A percentile compares a stretch with the other conserved stretches of the same genome.
These are phyloP conservation scores for Didymella pinodella DNA, from an alignment of 2,329 filamentous ascomycete genomes.

Conservation along the genomic window DNA sequence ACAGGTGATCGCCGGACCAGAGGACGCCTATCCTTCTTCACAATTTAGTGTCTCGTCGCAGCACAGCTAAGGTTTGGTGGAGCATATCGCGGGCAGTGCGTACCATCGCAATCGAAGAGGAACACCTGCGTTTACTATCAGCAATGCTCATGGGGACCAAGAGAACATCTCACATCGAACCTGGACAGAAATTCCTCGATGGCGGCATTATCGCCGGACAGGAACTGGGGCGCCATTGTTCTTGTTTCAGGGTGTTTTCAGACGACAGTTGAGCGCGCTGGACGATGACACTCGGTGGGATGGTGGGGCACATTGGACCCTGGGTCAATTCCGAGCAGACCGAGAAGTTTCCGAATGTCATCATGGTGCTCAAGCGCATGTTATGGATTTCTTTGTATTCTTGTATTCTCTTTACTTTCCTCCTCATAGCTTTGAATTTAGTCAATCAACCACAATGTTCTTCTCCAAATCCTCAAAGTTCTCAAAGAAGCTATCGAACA, in stretches of 20 bases:
- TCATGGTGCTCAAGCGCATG: conserved; percentile 12
- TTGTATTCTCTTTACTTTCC: conserved; percentile 20
- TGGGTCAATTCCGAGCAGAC: conserved; percentile 16
- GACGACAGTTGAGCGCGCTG: background rate
- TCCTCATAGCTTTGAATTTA: conserved; percentile 38
- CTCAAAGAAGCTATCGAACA: conserved; percentile 89
- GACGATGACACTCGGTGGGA: conserved; percentile 11
- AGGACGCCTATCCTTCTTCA: conserved; percentile 76
- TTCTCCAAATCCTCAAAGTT: conserved; percentile 83
- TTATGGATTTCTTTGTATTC: conserved; percentile 1
- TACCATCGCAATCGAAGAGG: conserved; percentile 97
- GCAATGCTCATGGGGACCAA: conserved; percentile 12
- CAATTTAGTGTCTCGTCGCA: conserved; percentile 47
- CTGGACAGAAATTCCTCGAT: conserved; percentile 85
- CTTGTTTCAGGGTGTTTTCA: background rate
- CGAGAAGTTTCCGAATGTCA: conserved; percentile 21
- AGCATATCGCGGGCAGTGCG: conserved; percentile 8
- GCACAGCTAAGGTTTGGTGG: background rate
- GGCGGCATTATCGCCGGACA: conserved; percentile 79
- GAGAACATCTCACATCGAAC: conserved; percentile 78
- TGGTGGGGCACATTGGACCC: conserved; percentile 38
- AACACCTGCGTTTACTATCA: conserved; percentile 71
- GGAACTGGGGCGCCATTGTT: conserved; percentile 60
- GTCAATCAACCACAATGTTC: conserved; percentile 82
- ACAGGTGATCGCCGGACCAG: conserved; percentile 94